phyloP scores from a whole-genome alignment of 768 basidiomycete genomes.

The Mycena pura region DNA sequence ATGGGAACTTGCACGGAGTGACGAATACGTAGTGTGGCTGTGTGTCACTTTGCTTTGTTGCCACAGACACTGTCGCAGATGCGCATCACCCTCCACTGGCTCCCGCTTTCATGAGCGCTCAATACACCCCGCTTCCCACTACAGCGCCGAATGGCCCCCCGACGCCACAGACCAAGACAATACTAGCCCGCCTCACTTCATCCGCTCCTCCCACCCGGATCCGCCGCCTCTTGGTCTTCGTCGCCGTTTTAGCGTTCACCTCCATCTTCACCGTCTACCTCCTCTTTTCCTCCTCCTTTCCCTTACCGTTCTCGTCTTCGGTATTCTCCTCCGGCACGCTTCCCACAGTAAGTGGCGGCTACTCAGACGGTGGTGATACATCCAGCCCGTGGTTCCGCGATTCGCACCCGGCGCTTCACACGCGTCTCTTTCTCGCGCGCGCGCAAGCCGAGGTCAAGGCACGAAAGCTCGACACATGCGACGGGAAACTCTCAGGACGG shows the following conservation, averaged over 20 bases:
- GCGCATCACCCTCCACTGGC: too few species aligned
- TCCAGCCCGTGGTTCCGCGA: slow-evolving; percentile 24
- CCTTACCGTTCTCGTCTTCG: neutral
- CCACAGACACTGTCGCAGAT: too few species aligned
- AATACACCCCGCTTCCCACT: slow-evolving; percentile 17
- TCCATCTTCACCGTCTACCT: slow-evolving; percentile 15
- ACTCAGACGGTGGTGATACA: neutral
- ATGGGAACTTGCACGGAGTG: too few species aligned
- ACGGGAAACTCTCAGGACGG: slow-evolving; percentile 5
- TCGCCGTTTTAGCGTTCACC: slow-evolving; percentile 15
- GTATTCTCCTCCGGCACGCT: too few species aligned
- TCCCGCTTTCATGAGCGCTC: slow-evolving; percentile 7
- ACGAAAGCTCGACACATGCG: slow-evolving; percentile 20
- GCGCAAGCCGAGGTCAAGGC: slow-evolving; percentile 21
- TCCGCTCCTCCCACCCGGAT: slow-evolving; percentile 13
- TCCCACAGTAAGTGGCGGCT: too few species aligned
- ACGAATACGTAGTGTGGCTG: too few species aligned
- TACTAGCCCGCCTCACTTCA: slow-evolving; percentile 6
- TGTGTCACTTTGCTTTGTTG: too few species aligned
- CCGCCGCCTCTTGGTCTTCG: slow-evolving; percentile 12
- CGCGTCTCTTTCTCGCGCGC: slow-evolving; percentile 23
- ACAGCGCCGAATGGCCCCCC: neutral
- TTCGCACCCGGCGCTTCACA: slow-evolving; percentile 23
- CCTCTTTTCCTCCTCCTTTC: slow-evolving; percentile 2
- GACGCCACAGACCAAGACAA: neutral